Conservation (phyloP, 2,329 filamentous ascomycete species). For the Trichoderma hamatum region DNA sequence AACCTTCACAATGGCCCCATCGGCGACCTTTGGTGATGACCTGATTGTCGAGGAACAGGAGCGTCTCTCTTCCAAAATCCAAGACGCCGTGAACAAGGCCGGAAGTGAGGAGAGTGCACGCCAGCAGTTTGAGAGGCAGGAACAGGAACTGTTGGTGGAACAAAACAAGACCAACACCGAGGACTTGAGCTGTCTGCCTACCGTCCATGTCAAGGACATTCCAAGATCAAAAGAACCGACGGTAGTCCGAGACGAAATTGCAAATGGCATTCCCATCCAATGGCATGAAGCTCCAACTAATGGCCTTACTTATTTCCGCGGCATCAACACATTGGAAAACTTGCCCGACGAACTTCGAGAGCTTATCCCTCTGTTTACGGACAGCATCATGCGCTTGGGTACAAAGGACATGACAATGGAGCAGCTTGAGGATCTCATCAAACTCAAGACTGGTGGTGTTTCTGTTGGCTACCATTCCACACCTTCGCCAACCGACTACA, state of each 20-base stretch:
- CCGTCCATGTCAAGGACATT: slow-evolving; percentile 86
- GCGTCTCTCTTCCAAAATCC: slow-evolving; percentile 74
- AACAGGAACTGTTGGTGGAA: slow-evolving; percentile 77
- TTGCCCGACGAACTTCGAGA: slow-evolving; percentile 83
- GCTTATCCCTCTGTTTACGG: slow-evolving; percentile 86
- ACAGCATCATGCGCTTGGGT: slow-evolving; percentile 89
- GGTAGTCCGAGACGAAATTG: slow-evolving; percentile 63
- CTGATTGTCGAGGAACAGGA: slow-evolving; percentile 75
- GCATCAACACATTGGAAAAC: slow-evolving; percentile 76
- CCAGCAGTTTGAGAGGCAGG: slow-evolving; percentile 72
- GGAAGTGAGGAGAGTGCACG: slow-evolving; percentile 73
- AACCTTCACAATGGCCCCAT: slow-evolving; percentile 93
- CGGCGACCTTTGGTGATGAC: slow-evolving; percentile 71
- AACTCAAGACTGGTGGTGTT: slow-evolving; percentile 91
- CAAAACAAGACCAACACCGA: slow-evolving; percentile 84
- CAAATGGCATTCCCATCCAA: slow-evolving; percentile 71
- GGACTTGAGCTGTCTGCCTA: slow-evolving; percentile 85
- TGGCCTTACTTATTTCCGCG: slow-evolving; percentile 92
- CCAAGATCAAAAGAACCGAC: slow-evolving; percentile 70
- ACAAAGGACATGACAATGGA: slow-evolving; percentile 90
- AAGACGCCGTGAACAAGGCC: slow-evolving; percentile 67
- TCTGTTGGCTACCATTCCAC: slow-evolving; percentile 83
- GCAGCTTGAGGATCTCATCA: slow-evolving; percentile 92
- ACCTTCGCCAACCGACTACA: slow-evolving; percentile 72
- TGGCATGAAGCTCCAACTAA: slow-evolving; percentile 95